Conservation (phyloP, 1,139 yeast genomes). For the Geotrichum reessii region DNA sequence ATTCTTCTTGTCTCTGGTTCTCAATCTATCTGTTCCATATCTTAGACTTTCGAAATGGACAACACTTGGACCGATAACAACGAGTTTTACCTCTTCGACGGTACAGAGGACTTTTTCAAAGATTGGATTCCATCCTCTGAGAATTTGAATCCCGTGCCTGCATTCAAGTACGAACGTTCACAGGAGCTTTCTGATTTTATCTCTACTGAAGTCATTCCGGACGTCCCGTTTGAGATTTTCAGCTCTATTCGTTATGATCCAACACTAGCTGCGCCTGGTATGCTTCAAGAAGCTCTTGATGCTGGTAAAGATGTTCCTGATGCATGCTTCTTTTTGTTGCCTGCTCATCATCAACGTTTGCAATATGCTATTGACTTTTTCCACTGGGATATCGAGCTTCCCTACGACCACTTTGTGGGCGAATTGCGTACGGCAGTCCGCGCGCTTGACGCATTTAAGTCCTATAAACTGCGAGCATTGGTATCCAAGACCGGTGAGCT, state of each 20-base stretch:
- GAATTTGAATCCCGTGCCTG: neutral
- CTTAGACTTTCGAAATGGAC: neutral
- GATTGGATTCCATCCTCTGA: conserved; percentile 2
- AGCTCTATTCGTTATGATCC: conserved; percentile 77
- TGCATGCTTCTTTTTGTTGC: conserved; percentile 46
- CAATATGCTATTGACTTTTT: conserved; percentile 52
- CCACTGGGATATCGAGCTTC: conserved; percentile 43
- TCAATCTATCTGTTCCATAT: neutral
- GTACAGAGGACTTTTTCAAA: conserved; percentile 8
- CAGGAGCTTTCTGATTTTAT: conserved; percentile 5
- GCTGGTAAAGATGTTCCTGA: conserved; percentile 15
- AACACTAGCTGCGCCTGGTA: conserved; percentile 32
- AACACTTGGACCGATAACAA: conserved; percentile 6
- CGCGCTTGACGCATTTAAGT: conserved; percentile 27
- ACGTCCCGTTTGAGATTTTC: conserved; percentile 45
- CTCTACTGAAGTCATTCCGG: conserved; percentile 5
- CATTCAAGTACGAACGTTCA: conserved; percentile 2
- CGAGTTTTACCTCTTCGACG: conserved; percentile 7
- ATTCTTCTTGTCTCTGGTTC: neutral
- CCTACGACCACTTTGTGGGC: conserved; percentile 41
- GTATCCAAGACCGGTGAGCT: conserved; percentile 47
- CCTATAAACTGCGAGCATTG: conserved; percentile 58
- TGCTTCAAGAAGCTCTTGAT: neutral
- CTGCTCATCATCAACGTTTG: conserved; percentile 59
- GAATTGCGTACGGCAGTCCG: conserved; percentile 25